Evolutionary conservation across 2,329 filamentous ascomycete genomes (phyloP).

Genomic region (Grosmannia clavigera): DNA sequence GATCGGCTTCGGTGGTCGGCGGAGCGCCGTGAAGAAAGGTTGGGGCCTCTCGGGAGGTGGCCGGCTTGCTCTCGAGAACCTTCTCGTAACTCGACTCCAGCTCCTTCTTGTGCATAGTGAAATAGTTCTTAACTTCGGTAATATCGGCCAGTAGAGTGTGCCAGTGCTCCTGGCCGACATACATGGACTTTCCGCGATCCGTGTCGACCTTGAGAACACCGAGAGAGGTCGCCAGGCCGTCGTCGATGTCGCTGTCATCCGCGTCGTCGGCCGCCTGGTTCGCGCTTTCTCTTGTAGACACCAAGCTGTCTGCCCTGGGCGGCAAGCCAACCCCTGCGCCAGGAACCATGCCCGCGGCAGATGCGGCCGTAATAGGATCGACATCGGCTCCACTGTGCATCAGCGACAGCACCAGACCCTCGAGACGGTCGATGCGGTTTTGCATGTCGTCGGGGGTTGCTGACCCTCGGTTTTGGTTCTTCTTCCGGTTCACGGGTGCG

Average conservation of each 20-base stretch:
- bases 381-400: slow-evolving; percentile 71
- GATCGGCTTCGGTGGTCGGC: slow-evolving; percentile 59
- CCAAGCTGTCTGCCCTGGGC: slow-evolving; percentile 31
- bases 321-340: slow-evolving; percentile 3
- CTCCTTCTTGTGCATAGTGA: slow-evolving; percentile 74
- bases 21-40: slow-evolving; percentile 69
- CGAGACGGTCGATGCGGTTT: slow-evolving; percentile 89
- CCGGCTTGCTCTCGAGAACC: slow-evolving; percentile 56
- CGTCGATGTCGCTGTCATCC: slow-evolving; percentile 52
- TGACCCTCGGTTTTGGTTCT: slow-evolving; percentile 50
- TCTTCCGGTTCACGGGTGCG: slow-evolving; percentile 56
- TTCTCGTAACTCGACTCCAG: slow-evolving; percentile 70
- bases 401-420: slow-evolving; percentile 79
- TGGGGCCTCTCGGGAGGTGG: slow-evolving; percentile 49
- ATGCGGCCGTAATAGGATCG: slow-evolving; percentile 21
- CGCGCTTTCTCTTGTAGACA: slow-evolving; percentile 16
- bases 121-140: slow-evolving; percentile 87
- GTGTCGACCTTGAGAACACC: slow-evolving; percentile 73
- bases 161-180: slow-evolving; percentile 77
- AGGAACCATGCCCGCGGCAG: slow-evolving; percentile 16
- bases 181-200: slow-evolving; percentile 67
- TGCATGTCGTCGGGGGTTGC: slow-evolving; percentile 88
- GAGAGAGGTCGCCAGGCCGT: slow-evolving; percentile 56
- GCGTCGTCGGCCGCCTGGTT: slow-evolving; percentile 15
- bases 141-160: slow-evolving; percentile 70